Base-by-base conservation (phyloP, 1,139 yeast genomes). In the Saccharomycopsis phalli region DNA sequence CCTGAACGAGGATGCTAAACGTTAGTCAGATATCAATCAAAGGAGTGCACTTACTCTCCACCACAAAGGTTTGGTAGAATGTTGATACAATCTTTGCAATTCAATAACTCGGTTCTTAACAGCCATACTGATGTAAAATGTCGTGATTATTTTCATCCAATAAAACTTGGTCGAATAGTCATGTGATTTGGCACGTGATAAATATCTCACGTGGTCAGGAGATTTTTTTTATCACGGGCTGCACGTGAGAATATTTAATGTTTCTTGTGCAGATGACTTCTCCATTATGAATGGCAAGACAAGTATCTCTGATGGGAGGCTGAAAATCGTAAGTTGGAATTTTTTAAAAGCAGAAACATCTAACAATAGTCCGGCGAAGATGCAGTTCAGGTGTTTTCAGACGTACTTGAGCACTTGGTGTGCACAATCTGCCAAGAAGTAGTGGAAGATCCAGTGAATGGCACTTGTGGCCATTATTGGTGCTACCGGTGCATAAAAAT, bases 51-150 rank as follows among this genome's bases (percentile, higher is more conserved):
- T 22, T 36, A 40, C 40, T 71, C 80, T 77, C 70, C 76, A 67
- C 86, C 84, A 81, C 61, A 81, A 71, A 57, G 79, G 81, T 65
- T 79, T 75, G 58, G 71, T 65, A 50, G 88, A 71, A 53, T 66
- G 59, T 67, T 81, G 93, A 71, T 77, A 81, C 53, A 73, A 65
- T 65, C 72, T 80, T 70, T 81, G 93, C 62, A 79, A 67, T 59
- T 77, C 74, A 54, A 81, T 79, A 59, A 81, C 76, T 69, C 74
- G 76, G 70, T 75, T 58, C 22, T 73, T 66, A 40, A 63, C 64
- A 20, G 45, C 45, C 44, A 40, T 40, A 27, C 32, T 31, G 7
- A 30, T 18, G 20, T 30, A 30, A 30, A 30, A 30, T 30, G 20
- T 30, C 21, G 33, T 30, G 33, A 30, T 30, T 30, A 7, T 30